A percentile compares a stretch with the other conserved stretches of the same genome.
These are phyloP conservation scores for Sindora glabra DNA, from an alignment of 306 rosid species.

Conservation along the genomic window DNA sequence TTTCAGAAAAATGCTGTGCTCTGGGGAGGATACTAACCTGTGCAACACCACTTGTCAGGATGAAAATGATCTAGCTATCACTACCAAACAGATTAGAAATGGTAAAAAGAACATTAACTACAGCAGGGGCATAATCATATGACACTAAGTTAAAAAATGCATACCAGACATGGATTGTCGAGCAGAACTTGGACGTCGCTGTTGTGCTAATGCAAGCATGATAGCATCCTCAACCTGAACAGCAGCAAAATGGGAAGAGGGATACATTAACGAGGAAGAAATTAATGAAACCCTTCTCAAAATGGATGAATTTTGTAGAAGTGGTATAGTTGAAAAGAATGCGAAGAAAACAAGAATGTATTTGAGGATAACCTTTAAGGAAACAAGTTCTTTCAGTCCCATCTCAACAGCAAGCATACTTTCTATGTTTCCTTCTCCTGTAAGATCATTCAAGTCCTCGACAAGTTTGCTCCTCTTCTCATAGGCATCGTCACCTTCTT, in stretches of 20 bases:
- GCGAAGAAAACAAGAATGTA: slow-evolving; percentile 9
- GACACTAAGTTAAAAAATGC: slow-evolving; percentile 3
- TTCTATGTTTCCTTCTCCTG: slow-evolving; percentile 95
- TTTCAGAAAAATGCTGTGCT: too few relatives aligned
- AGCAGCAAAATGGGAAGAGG: not conserved
- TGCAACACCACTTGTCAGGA: too few relatives aligned
- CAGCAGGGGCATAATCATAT: not conserved
- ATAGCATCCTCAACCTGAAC: slow-evolving; percentile 83
- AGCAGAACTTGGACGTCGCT: slow-evolving; percentile 73
- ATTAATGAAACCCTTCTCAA: not conserved
- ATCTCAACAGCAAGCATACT: slow-evolving; percentile 96
- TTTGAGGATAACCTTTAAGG: slow-evolving; percentile 61
- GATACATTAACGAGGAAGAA: too few relatives aligned
- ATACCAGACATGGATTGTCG: slow-evolving; percentile 63
- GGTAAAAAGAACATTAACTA: slow-evolving; percentile 15
- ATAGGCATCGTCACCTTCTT: slow-evolving; percentile 58
- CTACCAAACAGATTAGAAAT: not conserved
- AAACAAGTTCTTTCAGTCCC: slow-evolving; percentile 91
- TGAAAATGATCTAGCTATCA: too few relatives aligned
- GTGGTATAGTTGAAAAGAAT: not conserved
- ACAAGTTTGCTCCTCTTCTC: slow-evolving; percentile 65
- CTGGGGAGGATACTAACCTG: too few relatives aligned
- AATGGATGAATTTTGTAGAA: not conserved
- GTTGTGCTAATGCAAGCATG: slow-evolving; percentile 79
- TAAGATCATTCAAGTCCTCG: slow-evolving; percentile 79